phyloP scores from a whole-genome alignment of 106 monocot species.

The Dendrobium catenatum region DNA sequence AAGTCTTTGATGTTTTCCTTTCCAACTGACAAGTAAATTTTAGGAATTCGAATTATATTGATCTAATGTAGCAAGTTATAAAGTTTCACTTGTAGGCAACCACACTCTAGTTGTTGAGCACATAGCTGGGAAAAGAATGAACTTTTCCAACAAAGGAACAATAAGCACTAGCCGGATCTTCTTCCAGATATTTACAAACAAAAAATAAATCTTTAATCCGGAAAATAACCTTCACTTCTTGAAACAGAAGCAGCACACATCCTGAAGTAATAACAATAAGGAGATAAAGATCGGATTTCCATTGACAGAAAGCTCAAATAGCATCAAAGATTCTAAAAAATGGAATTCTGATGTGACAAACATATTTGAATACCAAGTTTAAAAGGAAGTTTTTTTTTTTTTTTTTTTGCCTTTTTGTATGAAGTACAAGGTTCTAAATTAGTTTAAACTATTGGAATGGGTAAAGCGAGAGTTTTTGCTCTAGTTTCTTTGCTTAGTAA shows the following conservation, averaged over 20 bases:
- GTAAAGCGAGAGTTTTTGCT: not conserved
- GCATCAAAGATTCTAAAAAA: not conserved
- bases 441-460: not conserved
- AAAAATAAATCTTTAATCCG: not conserved
- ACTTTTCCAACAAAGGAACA: not conserved
- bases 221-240: not conserved
- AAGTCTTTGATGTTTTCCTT: not conserved
- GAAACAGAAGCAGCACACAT: not conserved
- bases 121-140: not conserved
- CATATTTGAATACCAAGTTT: not conserved
- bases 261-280: not conserved
- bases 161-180: not conserved
- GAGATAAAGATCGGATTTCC: not conserved
- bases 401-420: too few relatives aligned
- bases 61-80: not conserved
- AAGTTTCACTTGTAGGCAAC: not conserved
- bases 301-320: not conserved
- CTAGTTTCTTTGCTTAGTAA: not conserved
- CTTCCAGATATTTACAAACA: constrained; percentile 1
- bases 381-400: too few relatives aligned
- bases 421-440: too few relatives aligned
- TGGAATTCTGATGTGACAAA: not conserved
- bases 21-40: not conserved
- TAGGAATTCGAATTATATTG: not conserved
- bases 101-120: not conserved